Evolutionary conservation across 495 filamentous ascomycete genomes (phyloP), one percentile per base, ranked within the genome.

Genomic region (Penicillium turbatum): DNA sequence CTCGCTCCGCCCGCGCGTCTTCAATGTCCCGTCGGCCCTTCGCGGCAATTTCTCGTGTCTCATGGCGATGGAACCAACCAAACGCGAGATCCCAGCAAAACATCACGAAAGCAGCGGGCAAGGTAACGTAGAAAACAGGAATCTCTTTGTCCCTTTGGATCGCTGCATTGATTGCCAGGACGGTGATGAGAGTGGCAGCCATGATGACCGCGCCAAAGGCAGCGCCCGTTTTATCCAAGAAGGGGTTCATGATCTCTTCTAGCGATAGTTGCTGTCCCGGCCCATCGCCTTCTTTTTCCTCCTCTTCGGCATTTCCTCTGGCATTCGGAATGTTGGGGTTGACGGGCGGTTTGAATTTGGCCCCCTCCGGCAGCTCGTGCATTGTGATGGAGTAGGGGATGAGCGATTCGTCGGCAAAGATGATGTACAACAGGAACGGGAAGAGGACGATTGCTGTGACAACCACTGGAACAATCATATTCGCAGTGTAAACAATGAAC

Each of bases 241-340:
- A 87, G 1, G 84, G 84, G 54, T 87, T 86, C 80, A 87, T 81
- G 63, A 87, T 84, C 60, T 86, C 83, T 61, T 85, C 83, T 0
- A 87, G 72, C 0, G 81, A 82, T 9, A 84, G 63, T 1, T 75
- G 61, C 47, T 81, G 75, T n/a, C 66, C 74, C 21, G 58, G 24
- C 13, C 48, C 49, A 12, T 60, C 45, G 24, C 74, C 70, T 0
- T 57, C 59, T 6, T 76, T 71, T 51, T 84, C 81, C 43, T 77
- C 62, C 48, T 80, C 78, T 34, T 79, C 80, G 0, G 76, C 75
- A 2, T 57, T 73, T n/a, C 80, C 81, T 54, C 80, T 62, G 9
- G 79, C 79, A 55, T 82, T 59, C 8, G 83, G 84, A 44, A 87
- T 86, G 58, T 86, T 86, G 12, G 84, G 84, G 52, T 87, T 87